Evolutionary conservation across 257 asterid genomes (phyloP), one percentile per base, ranked within the genome.

Genomic region (Solanum tarijense): DNA sequence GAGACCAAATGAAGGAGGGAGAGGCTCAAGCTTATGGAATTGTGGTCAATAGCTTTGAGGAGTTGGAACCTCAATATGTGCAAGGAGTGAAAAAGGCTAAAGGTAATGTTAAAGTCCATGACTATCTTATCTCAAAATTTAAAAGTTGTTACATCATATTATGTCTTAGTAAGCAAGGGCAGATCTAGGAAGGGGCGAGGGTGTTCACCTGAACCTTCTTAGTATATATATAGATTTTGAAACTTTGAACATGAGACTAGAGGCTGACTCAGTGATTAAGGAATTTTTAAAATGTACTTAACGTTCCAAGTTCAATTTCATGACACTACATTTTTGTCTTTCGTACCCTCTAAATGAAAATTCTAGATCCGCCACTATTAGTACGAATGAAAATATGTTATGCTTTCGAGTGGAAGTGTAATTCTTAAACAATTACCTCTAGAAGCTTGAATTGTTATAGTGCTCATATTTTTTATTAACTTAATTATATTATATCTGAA

Each of bases 21-120:
- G 27, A 34, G 46, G 46, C 23, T 73, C 8, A 20, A 73, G 46
- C 46, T 73, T 34, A 73, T 9, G 46, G 81, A 34, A 20, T 73
- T 18, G 9, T 73, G 27, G 46, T 34, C 0, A 73, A 73, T 73
- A 73, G 46, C 46, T 73, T 34, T 73, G 46, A 34, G 81, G 27
- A 73, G 81, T 73, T 73, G 81, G 29, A 73, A 73, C 81, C 43
- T 34, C 46, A 34, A 73, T 73, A 34, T 73, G 46, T 73, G 8
- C 16, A 73, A 34, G 81, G 29, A 73, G 16, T 73, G 46, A 20
- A 73, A 73, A 73, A 34, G 16, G 46, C 46, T 1, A 73, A 73
- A 34, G 81, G 81, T 73, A 18, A 16, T 31, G 76, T 31, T 71
- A 3, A 69, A 69, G 10, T 69, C 4, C n/a, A 72, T 72, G 43